These are phyloP conservation scores for Saprolegnia diclina DNA, from an alignment of 352 stramenopile genomes.

Conservation along the genomic window DNA sequence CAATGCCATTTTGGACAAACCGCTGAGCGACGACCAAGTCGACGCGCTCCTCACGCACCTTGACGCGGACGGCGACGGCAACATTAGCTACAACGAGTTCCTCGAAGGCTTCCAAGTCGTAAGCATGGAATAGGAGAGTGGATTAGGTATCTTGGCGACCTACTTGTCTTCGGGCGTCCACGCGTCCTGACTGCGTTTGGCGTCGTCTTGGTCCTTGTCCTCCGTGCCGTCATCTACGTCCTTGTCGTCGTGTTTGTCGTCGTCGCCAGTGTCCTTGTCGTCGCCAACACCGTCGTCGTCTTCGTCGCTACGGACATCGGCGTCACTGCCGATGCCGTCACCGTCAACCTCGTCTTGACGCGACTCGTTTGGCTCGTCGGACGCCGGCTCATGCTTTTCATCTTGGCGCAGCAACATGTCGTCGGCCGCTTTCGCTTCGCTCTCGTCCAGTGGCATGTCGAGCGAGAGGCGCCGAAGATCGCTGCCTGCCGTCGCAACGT, in stretches of 20 bases:
- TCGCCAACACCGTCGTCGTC: neutral
- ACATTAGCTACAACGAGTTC: slow-evolving; percentile 92
- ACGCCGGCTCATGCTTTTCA: too few species aligned
- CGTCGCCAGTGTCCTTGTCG: neutral
- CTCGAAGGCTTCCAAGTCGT: slow-evolving; percentile 88
- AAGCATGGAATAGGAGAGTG: slow-evolving; percentile 13
- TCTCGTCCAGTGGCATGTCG: neutral
- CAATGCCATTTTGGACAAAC: slow-evolving; percentile 85
- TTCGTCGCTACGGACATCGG: neutral
- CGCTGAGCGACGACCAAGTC: slow-evolving; percentile 88
- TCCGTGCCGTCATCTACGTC: neutral
- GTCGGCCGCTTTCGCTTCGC: neutral
- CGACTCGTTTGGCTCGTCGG: neutral
- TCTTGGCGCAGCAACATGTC: neutral
- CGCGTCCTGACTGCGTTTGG: too few species aligned
- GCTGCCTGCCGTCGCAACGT: too few species aligned
- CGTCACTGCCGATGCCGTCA: neutral
- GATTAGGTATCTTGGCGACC: too few species aligned
- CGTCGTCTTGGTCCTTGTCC: neutral
- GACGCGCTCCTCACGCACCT: slow-evolving; percentile 82
- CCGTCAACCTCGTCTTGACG: neutral
- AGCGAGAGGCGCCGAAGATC: too few species aligned
- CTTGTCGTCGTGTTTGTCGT: neutral
- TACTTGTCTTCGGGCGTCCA: too few species aligned
- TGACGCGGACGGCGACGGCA: slow-evolving; percentile 85